Evolutionary conservation across 2,329 filamentous ascomycete genomes (phyloP).

Genomic region (Clathrospora elynae): DNA sequence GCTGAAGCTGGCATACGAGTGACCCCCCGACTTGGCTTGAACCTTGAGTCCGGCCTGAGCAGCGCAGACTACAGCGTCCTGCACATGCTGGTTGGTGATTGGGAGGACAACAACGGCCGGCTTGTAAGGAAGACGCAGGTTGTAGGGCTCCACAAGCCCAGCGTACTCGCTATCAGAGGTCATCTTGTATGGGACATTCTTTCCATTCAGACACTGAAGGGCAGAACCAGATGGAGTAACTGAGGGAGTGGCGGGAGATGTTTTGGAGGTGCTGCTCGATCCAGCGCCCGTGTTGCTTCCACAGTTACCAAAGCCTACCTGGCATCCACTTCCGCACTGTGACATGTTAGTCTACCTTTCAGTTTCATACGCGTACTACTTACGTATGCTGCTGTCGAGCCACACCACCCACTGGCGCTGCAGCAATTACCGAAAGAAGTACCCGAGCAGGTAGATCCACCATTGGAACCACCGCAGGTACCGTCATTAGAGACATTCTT

Average conservation of each 20-base stretch:
- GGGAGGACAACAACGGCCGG: conserved; percentile 65
- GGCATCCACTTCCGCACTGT: conserved; percentile 42
- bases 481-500: conserved; percentile 40
- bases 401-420: conserved; percentile 52
- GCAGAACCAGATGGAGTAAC: conserved; percentile 17
- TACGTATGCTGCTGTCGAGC: conserved; percentile 38
- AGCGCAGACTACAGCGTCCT: conserved; percentile 64
- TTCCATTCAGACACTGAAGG: conserved; percentile 40
- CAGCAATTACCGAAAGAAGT: conserved; percentile 46
- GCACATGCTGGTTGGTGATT: conserved; percentile 58
- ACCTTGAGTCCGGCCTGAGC: conserved; percentile 57
- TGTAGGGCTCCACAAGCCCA: conserved; percentile 45
- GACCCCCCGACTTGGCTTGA: conserved; percentile 67
- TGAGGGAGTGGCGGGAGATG: conserved; percentile 22
- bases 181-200: conserved; percentile 43
- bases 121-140: conserved; percentile 45
- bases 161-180: conserved; percentile 31
- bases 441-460: conserved; percentile 31
- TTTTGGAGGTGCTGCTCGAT: conserved; percentile 19
- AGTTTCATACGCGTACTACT: neutral
- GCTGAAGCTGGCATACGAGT: conserved; percentile 63
- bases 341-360: conserved; percentile 18
- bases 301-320: conserved; percentile 41
- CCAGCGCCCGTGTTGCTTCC: conserved; percentile 21
- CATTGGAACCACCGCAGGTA: conserved; percentile 36